Base-by-base conservation (phyloP, 768 basidiomycete genomes). In the Suillus fuscotomentosus region DNA sequence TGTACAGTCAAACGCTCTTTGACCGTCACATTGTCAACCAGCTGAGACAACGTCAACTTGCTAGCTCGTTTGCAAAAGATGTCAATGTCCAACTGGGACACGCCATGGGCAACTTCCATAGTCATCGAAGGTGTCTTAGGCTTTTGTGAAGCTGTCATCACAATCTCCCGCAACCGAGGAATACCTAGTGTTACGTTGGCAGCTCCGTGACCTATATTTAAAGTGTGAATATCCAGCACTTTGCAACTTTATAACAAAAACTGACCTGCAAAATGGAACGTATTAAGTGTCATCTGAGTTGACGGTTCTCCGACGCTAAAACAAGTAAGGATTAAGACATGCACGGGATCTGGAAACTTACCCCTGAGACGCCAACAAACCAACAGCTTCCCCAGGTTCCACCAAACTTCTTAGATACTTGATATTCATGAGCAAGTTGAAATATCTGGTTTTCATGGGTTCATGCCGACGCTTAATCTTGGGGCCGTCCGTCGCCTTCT, bases 161-260 rank as follows among this genome's bases (percentile, higher is more conserved):
- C 94, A 72, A 99, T 97, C 80, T 99, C 97, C 76, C 97, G 90
- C 8, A 99, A 82, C 72, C 97, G 97, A 47, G 97, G 97, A 70
- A 99, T 99, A 85, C 97, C 97, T 51, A 99, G 85, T 0, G 97
- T 99, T 66, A 99, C 97, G 75, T 99, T 99, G 48, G 97, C 97
- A 65, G 97, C 97, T 78, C 97, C 97, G 73, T 99, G 97, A 67
- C 97, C 94, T 95, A 68, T 42, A 27, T 45, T n/a, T 60, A 61
- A 55, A 51, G 50, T 45, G 53, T 70, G 43, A 65, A n/a, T 1
- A 13, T 54, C 13, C 34, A 36, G 53, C 20, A 36, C 3, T 20
- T 54, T 54, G 20, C 11, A 54, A 34, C 13, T 36, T 36, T n/a
- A 54, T 13, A 42, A 36, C 45, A 55, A 64, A 67, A 43, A 72